Conservation (phyloP, 306 rosid genomes). For the Rosa chinensis region DNA sequence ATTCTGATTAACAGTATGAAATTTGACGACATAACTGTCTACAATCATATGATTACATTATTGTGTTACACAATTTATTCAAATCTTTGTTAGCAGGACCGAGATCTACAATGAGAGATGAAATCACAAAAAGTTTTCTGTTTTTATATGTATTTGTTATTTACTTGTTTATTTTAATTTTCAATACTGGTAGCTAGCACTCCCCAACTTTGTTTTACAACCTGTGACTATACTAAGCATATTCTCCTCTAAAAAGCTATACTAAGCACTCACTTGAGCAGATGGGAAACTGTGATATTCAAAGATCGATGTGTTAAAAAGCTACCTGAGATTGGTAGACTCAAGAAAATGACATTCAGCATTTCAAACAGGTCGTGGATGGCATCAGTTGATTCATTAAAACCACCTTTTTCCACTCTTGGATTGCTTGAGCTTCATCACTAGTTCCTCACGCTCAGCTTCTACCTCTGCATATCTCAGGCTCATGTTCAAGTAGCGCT, state of each 20-base stretch:
- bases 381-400: constrained; percentile 32
- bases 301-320: constrained; percentile 9
- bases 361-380: constrained; percentile 4
- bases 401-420: constrained; percentile 65
- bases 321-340: constrained; percentile 39
- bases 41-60: not conserved
- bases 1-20: not conserved
- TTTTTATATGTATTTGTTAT: constrained; percentile 4
- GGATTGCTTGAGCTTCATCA: constrained; percentile 69
- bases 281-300: constrained; percentile 34
- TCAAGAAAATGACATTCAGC: constrained; percentile 8
- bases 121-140: not conserved
- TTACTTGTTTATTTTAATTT: not conserved
- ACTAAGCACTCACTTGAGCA: constrained; percentile 19
- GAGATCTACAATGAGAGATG: not conserved
- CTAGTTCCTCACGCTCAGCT: constrained; percentile 90
- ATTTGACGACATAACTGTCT: not conserved
- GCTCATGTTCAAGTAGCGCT: constrained; percentile 86
- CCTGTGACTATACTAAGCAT: constrained; percentile 7
- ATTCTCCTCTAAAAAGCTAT: constrained; percentile 19
- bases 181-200: constrained; percentile 8
- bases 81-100: not conserved
- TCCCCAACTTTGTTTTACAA: constrained; percentile 46
- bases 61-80: not conserved
- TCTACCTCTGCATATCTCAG: constrained; percentile 92